Base-by-base conservation (phyloP, 225 moss, liverwort and hornwort genomes). In the Polytrichum formosum region DNA sequence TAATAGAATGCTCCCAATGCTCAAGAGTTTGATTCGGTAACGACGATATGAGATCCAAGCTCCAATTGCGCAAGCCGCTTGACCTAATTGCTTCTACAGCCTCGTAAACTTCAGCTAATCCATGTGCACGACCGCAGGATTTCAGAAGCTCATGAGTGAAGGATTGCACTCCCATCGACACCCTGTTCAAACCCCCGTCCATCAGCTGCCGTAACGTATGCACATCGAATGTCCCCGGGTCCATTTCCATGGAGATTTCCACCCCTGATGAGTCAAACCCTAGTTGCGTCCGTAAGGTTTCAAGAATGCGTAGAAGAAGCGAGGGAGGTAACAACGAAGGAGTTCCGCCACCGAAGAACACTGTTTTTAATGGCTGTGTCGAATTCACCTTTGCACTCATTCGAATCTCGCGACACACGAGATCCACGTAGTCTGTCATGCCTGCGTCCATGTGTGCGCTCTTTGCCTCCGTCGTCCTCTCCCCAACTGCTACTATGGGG, bases 161-260 rank as follows among this genome's bases (percentile, higher is more conserved):
- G 4, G 94, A 91, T 37, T 98, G 97, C 13, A 98, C 92, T 18
- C 97, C 97, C 75, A 98, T 84, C 35, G 97, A 98, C 19, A 94
- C 82, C 69, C 97, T 77, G 0, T 84, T 90, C 56, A 98, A 74
- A 64, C 97, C 97, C 9, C 86, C 86, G n/a, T 80, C 83, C 53
- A 92, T 54, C 31, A 90, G 85, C n/a, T 86, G 88, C 69, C 74
- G 70, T 56, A 98, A 72, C 55, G 89, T 87, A 9, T 71, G 74
- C 56, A 71, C 58, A 46, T 92, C 91, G 35, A 98, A 98, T 2
- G 97, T 94, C 54, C 97, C 97, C 5, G 97, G 94, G 68, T 98
- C 97, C 92, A 98, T 92, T 80, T 98, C 97, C 84, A 98, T 92
- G 30, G 97, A 92, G 17, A 98, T 76, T 55, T 98, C 97, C 20